A percentile compares a stretch with the other conserved stretches of the same genome.
These are phyloP conservation scores for Tricholoma hemisulphureum DNA, from an alignment of 768 basidiomycete genomes.

Conservation along the genomic window DNA sequence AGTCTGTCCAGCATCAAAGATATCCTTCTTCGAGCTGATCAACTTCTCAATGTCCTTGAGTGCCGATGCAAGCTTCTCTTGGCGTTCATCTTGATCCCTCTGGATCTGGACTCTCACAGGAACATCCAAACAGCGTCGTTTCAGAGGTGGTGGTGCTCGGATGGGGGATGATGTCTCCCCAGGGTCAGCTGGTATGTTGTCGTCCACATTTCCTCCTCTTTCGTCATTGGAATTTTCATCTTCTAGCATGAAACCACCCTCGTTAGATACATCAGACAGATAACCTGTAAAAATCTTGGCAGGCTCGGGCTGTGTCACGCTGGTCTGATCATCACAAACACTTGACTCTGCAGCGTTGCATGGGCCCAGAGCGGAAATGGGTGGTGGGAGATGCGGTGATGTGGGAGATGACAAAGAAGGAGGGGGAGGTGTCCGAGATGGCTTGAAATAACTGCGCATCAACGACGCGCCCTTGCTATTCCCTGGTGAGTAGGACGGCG, in stretches of 20 bases:
- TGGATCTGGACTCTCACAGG: conserved; percentile 8
- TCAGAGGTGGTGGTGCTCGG: conserved; percentile 17
- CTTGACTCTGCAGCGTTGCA: too few relatives aligned
- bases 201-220: background rate
- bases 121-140: conserved; percentile 20
- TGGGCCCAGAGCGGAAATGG: background rate
- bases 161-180: background rate
- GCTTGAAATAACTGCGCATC: background rate
- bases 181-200: background rate
- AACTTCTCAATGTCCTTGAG: conserved; percentile 25
- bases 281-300: conserved; percentile 18
- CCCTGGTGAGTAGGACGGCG: background rate
- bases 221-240: background rate
- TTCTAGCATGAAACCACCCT: conserved; percentile 1
- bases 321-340: too few relatives aligned
- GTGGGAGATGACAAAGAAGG: too few relatives aligned
- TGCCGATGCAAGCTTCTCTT: conserved; percentile 5
- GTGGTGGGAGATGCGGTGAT: background rate
- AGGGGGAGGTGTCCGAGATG: background rate
- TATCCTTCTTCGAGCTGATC: conserved; percentile 20
- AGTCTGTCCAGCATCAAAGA: conserved; percentile 23
- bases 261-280: conserved; percentile 20
- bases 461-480: background rate
- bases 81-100: conserved; percentile 5
- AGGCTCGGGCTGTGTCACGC: background rate